Conservation (phyloP, 2,329 filamentous ascomycete genomes). For the Aureobasidium musti region DNA sequence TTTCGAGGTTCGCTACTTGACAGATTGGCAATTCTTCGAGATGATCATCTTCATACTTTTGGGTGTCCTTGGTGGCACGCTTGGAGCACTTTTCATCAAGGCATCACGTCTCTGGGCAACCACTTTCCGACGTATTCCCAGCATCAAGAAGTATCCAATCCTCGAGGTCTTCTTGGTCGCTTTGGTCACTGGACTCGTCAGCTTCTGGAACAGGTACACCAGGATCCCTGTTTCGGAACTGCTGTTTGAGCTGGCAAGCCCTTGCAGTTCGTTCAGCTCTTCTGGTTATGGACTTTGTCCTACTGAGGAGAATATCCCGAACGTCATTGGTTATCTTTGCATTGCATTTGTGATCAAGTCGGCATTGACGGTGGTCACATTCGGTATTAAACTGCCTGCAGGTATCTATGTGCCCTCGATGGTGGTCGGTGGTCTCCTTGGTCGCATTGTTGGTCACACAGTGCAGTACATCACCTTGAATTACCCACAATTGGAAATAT, state of each 20-base stretch:
- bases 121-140: conserved; percentile 75
- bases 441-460: conserved; percentile 80
- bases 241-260: conserved; percentile 84
- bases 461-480: conserved; percentile 79
- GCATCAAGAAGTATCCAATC: conserved; percentile 81
- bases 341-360: conserved; percentile 88
- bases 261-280: conserved; percentile 71
- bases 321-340: conserved; percentile 69
- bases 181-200: conserved; percentile 75
- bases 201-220: conserved; percentile 92
- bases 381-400: conserved; percentile 93
- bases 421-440: conserved; percentile 93
- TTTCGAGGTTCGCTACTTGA: conserved; percentile 87
- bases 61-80: conserved; percentile 78
- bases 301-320: conserved; percentile 71
- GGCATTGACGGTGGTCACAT: conserved; percentile 83
- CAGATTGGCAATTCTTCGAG: conserved; percentile 95
- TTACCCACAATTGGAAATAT: conserved; percentile 71
- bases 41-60: conserved; percentile 81
- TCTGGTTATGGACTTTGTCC: conserved; percentile 80
- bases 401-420: conserved; percentile 99
- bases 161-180: conserved; percentile 89
- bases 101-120: conserved; percentile 87
- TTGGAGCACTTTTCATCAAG: conserved; percentile 95
- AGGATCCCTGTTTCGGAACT: conserved; percentile 88